phyloP scores from a whole-genome alignment of 2,329 filamentous ascomycete species.

The Penicillium sp. region DNA sequence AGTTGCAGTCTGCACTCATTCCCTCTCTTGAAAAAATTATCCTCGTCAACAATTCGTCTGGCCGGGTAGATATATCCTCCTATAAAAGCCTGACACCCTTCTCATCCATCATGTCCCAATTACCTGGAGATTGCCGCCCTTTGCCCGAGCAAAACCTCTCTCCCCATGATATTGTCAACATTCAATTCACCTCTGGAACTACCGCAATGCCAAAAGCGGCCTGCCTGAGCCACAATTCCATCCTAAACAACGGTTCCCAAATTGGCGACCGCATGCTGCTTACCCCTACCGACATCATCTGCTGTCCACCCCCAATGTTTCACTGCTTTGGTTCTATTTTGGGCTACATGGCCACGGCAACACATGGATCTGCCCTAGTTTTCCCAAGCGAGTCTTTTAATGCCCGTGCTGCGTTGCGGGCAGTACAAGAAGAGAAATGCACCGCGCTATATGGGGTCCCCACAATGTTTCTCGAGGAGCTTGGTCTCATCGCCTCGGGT shows the following conservation, averaged over 20 bases:
- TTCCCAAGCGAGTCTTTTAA: slow-evolving; percentile 89
- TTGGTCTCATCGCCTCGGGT: slow-evolving; percentile 71
- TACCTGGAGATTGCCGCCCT: slow-evolving; percentile 44
- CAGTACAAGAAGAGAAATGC: slow-evolving; percentile 65
- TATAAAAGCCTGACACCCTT: slow-evolving; percentile 54
- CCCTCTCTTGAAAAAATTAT: slow-evolving; percentile 74
- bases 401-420: slow-evolving; percentile 69
- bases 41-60: slow-evolving; percentile 75
- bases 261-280: slow-evolving; percentile 87
- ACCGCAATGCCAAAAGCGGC: slow-evolving; percentile 90
- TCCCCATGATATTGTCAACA: slow-evolving; percentile 81
- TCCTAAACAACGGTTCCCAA: slow-evolving; percentile 87
- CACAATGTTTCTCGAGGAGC: slow-evolving; percentile 91
- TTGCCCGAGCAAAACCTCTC: slow-evolving; percentile 52
- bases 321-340: slow-evolving; percentile 87
- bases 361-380: slow-evolving; percentile 76
- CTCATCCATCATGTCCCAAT: slow-evolving; percentile 47
- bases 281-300: slow-evolving; percentile 69
- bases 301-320: slow-evolving; percentile 63
- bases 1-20: slow-evolving; percentile 60
- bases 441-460: slow-evolving; percentile 84
- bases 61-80: slow-evolving; percentile 53
- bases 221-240: slow-evolving; percentile 80
- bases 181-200: slow-evolving; percentile 97
- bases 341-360: slow-evolving; percentile 95